Percentiles rank a stretch among this genome's conserved stretches.
Conservation (phyloP, 805 yeast species). For the Saturnispora hagleri region DNA sequence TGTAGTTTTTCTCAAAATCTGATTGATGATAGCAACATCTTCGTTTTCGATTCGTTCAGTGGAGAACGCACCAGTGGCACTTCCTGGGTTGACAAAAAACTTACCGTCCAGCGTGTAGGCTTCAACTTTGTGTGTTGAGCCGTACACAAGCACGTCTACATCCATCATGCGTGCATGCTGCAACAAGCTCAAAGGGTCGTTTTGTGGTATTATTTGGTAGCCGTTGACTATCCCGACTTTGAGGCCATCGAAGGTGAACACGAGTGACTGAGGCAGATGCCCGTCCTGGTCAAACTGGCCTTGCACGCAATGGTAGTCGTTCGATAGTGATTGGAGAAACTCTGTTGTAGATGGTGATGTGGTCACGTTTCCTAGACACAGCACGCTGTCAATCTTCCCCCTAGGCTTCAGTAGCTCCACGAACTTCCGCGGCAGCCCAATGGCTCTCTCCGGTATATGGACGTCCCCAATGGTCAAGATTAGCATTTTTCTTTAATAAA, state of each 20-base stretch:
- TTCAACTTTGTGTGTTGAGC: slow-evolving; percentile 88
- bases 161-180: slow-evolving; percentile 83
- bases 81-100: slow-evolving; percentile 93
- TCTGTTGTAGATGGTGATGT: slow-evolving; percentile 53
- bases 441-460: slow-evolving; percentile 80
- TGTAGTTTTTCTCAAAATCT: slow-evolving; percentile 19
- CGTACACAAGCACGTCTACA: slow-evolving; percentile 86
- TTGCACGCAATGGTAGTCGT: slow-evolving; percentile 64
- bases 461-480: slow-evolving; percentile 82
- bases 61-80: slow-evolving; percentile 86
- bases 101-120: slow-evolving; percentile 89
- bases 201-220: slow-evolving; percentile 70
- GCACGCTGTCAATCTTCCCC: slow-evolving; percentile 76
- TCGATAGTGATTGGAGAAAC: slow-evolving; percentile 58
- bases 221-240: slow-evolving; percentile 83
- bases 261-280: slow-evolving; percentile 50
- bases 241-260: slow-evolving; percentile 60
- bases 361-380: slow-evolving; percentile 78
- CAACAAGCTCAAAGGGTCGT: slow-evolving; percentile 77
- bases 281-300: slow-evolving; percentile 69
- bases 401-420: slow-evolving; percentile 63
- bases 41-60: slow-evolving; percentile 54
- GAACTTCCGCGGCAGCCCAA: slow-evolving; percentile 55
- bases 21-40: slow-evolving; percentile 34
- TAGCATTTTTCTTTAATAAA: slow-evolving; percentile 36